Percentiles rank a stretch among this genome's conserved stretches.
Evolutionary conservation across 768 basidiomycete genomes (phyloP).

Genomic region (Hortiboletus flavorubellus): DNA sequence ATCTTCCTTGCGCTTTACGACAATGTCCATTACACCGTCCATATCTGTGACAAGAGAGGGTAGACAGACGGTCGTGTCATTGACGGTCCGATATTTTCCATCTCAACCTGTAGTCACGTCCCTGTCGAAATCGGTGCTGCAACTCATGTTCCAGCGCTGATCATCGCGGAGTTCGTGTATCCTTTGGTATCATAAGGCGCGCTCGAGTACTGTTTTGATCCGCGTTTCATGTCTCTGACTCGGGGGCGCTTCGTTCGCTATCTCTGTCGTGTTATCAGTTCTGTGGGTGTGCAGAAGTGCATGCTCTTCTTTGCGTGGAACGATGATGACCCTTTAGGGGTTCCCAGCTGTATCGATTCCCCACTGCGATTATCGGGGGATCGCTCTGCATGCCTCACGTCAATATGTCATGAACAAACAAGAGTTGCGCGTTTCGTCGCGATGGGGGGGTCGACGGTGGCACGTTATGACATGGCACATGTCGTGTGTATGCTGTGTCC

Average conservation of each 20-base stretch:
- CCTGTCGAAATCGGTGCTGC: background rate
- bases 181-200: no score
- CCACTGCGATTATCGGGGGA: no score
- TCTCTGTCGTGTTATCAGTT: background rate
- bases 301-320: background rate
- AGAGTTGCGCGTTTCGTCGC: background rate
- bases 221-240: background rate
- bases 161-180: slow-evolving; percentile 1
- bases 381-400: background rate
- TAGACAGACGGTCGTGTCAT: background rate
- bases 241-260: background rate
- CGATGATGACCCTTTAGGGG: background rate
- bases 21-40: background rate
- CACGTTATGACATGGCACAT: background rate
- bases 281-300: slow-evolving; percentile 5
- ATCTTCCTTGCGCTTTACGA: slow-evolving; percentile 3
- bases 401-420: background rate
- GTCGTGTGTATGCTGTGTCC: background rate
- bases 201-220: slow-evolving; percentile 6
- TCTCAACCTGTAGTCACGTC: background rate
- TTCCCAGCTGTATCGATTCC: slow-evolving; percentile 3
- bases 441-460: background rate
- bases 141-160: background rate
- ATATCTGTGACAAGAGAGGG: slow-evolving; percentile 5
- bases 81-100: background rate